Percentiles rank a stretch among this genome's conserved stretches.
Conservation (phyloP, 495 filamentous ascomycete genomes). For the Xylaria acuta region DNA sequence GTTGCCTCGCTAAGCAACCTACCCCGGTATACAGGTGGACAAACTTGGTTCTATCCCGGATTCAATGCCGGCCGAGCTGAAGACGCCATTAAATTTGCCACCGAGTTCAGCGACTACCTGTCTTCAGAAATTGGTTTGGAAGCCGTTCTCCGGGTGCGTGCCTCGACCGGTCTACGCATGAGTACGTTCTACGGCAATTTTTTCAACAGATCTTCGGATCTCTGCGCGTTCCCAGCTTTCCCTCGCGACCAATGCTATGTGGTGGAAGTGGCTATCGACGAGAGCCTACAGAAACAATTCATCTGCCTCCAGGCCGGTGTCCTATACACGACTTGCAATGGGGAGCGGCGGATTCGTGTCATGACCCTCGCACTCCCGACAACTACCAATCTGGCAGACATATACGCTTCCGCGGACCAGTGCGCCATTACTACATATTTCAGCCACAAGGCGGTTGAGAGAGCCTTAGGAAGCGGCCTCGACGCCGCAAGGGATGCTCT, state of each 20-base stretch:
- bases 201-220: slow-evolving; percentile 95
- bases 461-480: slow-evolving; percentile 80
- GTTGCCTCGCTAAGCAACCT: slow-evolving; percentile 94
- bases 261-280: slow-evolving; percentile 98
- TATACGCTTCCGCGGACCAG: slow-evolving; percentile 96
- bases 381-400: slow-evolving; percentile 84
- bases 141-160: slow-evolving; percentile 92
- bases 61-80: slow-evolving; percentile 94
- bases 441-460: slow-evolving; percentile 96
- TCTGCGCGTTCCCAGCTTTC: slow-evolving; percentile 97
- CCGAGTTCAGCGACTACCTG: slow-evolving; percentile 94
- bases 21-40: slow-evolving; percentile 93
- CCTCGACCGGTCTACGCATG: slow-evolving; percentile 94
- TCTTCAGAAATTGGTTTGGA: slow-evolving; percentile 96
- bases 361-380: slow-evolving; percentile 93
- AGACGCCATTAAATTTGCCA: slow-evolving; percentile 96
- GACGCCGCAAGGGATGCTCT: slow-evolving; percentile 90
- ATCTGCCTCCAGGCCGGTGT: slow-evolving; percentile 97
- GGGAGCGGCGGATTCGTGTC: slow-evolving; percentile 91
- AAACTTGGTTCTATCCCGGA: slow-evolving; percentile 98
- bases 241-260: slow-evolving; percentile 97
- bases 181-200: slow-evolving; percentile 99
- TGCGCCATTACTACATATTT: slow-evolving; percentile 91
- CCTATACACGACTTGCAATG: slow-evolving; percentile 97
- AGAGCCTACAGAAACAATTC: slow-evolving; percentile 88